These are phyloP conservation scores for Cordyceps javanica DNA, from an alignment of 2,329 filamentous ascomycete species.

Conservation along the genomic window DNA sequence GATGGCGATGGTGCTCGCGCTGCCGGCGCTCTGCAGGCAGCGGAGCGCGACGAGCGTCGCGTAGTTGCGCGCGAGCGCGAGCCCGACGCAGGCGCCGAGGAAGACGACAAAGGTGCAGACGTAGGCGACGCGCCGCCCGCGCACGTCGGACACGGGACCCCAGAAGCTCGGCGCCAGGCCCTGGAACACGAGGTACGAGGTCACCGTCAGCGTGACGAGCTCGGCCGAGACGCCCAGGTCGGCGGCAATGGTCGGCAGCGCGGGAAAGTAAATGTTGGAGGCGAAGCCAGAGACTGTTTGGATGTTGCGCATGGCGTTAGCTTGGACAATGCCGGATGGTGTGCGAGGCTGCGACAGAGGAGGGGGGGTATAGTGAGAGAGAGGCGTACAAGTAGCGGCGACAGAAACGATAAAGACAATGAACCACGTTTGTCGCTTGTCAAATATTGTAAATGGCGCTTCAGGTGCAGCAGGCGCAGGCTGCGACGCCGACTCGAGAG, in stretches of 20 bases:
- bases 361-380: conserved; percentile 14
- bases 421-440: conserved; percentile 40
- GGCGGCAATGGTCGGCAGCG: conserved; percentile 36
- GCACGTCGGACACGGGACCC: conserved; percentile 41
- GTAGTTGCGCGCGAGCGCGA: conserved; percentile 39
- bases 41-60: conserved; percentile 42
- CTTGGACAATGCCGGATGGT: no score
- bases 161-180: conserved; percentile 47
- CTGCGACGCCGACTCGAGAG: conserved; percentile 3
- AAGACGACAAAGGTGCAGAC: conserved; percentile 41
- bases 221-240: conserved; percentile 35
- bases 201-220: conserved; percentile 38
- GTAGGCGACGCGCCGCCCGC: conserved; percentile 43
- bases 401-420: conserved; percentile 41
- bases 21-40: conserved; percentile 47
- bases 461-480: background rate
- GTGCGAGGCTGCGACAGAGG: background rate
- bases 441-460: conserved; percentile 44
- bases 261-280: conserved; percentile 44
- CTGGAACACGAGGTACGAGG: conserved; percentile 47
- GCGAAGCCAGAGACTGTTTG: conserved; percentile 36
- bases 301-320: no score
- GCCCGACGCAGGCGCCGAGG: conserved; percentile 39
- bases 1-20: conserved; percentile 50
- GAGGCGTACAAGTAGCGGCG: conserved; percentile 42